A percentile compares a stretch with the other conserved stretches of the same genome.
Evolutionary conservation across 2,329 filamentous ascomycete species (phyloP).

Genomic region (Stylonectria norvegica): DNA sequence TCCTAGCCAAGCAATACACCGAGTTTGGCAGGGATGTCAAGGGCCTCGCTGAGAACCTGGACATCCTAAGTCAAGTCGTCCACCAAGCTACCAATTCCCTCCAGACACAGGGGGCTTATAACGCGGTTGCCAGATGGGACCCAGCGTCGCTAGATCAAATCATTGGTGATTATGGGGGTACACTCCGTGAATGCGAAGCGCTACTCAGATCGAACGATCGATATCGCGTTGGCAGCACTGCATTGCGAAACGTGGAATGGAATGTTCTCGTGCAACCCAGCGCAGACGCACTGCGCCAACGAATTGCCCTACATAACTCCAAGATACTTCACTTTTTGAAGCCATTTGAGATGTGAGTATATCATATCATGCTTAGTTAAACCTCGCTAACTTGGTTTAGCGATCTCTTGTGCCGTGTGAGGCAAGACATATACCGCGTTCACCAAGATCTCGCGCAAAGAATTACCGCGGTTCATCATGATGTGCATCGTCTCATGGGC

Average conservation of each 20-base stretch:
- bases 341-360: slow-evolving; percentile 37
- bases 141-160: slow-evolving; percentile 21
- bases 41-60: slow-evolving; percentile 30
- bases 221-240: slow-evolving; percentile 24
- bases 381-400: slow-evolving; percentile 15
- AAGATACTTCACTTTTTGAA: slow-evolving; percentile 33
- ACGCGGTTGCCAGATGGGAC: slow-evolving; percentile 23
- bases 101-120: slow-evolving; percentile 18
- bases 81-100: slow-evolving; percentile 27
- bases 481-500: slow-evolving; percentile 24
- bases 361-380: background rate
- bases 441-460: slow-evolving; percentile 22
- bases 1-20: slow-evolving; percentile 29
- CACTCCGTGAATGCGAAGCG: slow-evolving; percentile 31
- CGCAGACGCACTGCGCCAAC: slow-evolving; percentile 31
- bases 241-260: slow-evolving; percentile 35
- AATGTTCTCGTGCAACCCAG: slow-evolving; percentile 34
- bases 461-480: slow-evolving; percentile 21
- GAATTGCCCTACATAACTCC: slow-evolving; percentile 33
- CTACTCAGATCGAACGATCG: slow-evolving; percentile 30
- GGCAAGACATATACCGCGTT: slow-evolving; percentile 28
- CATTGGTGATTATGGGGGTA: slow-evolving; percentile 32
- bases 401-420: slow-evolving; percentile 30
- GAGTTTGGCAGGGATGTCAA: slow-evolving; percentile 33
- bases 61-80: slow-evolving; percentile 30